Percentiles rank a stretch among this genome's conserved stretches.
phyloP scores from a whole-genome alignment of 1,139 yeast species.

The Candida neerlandica region DNA sequence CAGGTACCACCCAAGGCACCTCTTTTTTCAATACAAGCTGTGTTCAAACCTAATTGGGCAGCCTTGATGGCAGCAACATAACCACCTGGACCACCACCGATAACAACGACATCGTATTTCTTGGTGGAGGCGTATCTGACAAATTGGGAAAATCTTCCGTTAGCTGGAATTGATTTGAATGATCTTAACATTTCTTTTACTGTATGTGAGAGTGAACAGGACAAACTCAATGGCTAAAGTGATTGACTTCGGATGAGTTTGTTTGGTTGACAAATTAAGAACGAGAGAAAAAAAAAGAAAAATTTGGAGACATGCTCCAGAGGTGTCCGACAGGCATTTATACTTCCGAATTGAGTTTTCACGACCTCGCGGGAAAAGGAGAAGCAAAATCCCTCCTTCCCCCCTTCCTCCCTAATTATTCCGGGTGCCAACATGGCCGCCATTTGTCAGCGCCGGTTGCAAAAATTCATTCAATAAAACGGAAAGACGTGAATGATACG shows the following conservation, averaged over 20 bases:
- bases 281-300: conserved; percentile 2
- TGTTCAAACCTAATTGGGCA: conserved; percentile 91
- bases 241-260: conserved; percentile 1
- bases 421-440: too few species aligned
- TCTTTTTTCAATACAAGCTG: conserved; percentile 97
- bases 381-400: background rate
- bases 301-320: background rate
- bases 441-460: too few species aligned
- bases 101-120: conserved; percentile 87
- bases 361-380: background rate
- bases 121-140: conserved; percentile 47
- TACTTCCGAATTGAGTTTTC: background rate
- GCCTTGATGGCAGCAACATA: conserved; percentile 98
- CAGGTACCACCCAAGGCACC: conserved; percentile 98
- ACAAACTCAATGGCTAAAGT: conserved; percentile 1
- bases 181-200: conserved; percentile 18
- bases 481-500: too few species aligned
- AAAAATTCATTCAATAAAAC: too few species aligned
- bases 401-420: too few species aligned
- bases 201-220: background rate
- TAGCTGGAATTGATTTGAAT: conserved; percentile 10
- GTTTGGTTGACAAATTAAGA: conserved; percentile 2
- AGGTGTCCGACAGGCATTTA: conserved; percentile 3
- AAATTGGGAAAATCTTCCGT: conserved; percentile 24
- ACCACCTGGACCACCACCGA: conserved; percentile 99